Evolutionary conservation across 331 rosid genomes (phyloP).

Genomic region (Quercus phellos): DNA sequence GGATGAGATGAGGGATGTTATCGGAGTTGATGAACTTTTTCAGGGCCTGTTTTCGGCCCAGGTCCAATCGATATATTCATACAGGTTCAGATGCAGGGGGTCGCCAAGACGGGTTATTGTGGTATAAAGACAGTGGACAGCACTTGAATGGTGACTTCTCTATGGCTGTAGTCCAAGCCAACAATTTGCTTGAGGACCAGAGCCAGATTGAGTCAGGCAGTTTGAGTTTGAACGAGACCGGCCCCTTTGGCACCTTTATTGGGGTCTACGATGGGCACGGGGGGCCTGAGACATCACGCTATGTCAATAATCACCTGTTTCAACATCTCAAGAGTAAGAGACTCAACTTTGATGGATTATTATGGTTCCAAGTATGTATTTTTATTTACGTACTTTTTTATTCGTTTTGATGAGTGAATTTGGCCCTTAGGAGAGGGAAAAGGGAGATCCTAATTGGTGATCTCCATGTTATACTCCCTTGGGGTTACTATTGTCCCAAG

Average conservation of each 20-base stretch:
- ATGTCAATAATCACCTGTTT: conserved; percentile 76
- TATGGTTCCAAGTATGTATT: neutral
- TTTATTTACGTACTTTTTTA: neutral
- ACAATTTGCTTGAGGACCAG: conserved; percentile 97
- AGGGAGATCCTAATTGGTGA: neutral
- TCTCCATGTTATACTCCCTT: neutral
- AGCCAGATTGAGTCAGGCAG: conserved; percentile 96
- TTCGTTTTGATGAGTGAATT: neutral
- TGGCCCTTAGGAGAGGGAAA: neutral
- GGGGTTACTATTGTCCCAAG: neutral
- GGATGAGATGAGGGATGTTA: conserved; percentile 99
- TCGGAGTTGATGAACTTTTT: conserved; percentile 76
- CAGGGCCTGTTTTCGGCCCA: conserved; percentile 96
- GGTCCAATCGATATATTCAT: conserved; percentile 52
- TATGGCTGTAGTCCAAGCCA: conserved; percentile 97
- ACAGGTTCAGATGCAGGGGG: conserved; percentile 67
- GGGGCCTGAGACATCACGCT: conserved; percentile 95
- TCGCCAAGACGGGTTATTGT: conserved; percentile 79
- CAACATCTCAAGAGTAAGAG: conserved; percentile 90
- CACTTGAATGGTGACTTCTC: conserved; percentile 88
- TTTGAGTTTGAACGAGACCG: conserved; percentile 69
- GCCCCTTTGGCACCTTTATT: conserved; percentile 83
- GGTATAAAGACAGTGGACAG: conserved; percentile 95
- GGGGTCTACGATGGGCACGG: conserved; percentile 98
- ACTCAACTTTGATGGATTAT: neutral